Percentiles rank a stretch among this genome's conserved stretches.
Conservation (phyloP, 2,329 filamentous ascomycete species). For the Aspergillus calidoustus region DNA sequence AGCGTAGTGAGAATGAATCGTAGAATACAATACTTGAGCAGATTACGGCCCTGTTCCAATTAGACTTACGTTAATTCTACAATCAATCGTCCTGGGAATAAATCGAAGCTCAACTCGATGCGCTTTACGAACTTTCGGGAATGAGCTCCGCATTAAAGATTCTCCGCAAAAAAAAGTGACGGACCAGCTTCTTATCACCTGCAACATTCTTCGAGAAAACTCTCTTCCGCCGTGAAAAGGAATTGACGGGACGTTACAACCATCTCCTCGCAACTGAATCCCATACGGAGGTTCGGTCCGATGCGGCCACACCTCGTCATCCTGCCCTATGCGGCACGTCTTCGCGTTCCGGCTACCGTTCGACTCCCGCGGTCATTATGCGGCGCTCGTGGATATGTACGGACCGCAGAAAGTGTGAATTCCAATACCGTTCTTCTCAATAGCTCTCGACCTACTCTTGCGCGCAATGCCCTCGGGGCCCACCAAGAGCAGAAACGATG, state of each 20-base stretch:
- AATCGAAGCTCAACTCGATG: neutral
- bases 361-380: slow-evolving; percentile 21
- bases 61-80: too few relatives aligned
- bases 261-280: slow-evolving; percentile 7
- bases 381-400: slow-evolving; percentile 32
- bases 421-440: slow-evolving; percentile 22
- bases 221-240: neutral
- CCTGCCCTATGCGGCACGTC: slow-evolving; percentile 30
- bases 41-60: too few relatives aligned
- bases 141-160: slow-evolving; percentile 29
- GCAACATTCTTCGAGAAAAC: slow-evolving; percentile 1
- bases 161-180: slow-evolving; percentile 23
- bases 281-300: slow-evolving; percentile 14
- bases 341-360: slow-evolving; percentile 21
- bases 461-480: neutral
- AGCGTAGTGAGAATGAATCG: too few relatives aligned
- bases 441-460: slow-evolving; percentile 22
- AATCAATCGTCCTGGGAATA: neutral
- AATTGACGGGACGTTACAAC: neutral
- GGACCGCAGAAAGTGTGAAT: slow-evolving; percentile 24
- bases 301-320: slow-evolving; percentile 33
- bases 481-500: slow-evolving; percentile 36
- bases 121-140: neutral
- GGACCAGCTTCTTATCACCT: slow-evolving; percentile 26
- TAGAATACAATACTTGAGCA: too few relatives aligned